phyloP scores from a whole-genome alignment of 495 filamentous ascomycete species.

The Xylaria bambusicola region DNA sequence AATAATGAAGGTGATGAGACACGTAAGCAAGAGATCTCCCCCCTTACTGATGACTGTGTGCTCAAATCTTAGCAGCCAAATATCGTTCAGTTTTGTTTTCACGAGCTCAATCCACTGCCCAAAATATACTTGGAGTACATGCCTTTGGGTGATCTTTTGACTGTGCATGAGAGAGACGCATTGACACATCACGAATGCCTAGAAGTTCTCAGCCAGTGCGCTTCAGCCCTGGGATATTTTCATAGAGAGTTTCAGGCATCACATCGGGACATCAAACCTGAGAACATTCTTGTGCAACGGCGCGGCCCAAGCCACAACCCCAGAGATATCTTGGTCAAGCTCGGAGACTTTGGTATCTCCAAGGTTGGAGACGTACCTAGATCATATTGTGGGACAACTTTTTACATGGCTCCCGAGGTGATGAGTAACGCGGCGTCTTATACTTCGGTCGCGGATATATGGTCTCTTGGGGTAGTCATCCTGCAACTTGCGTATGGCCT shows the following conservation, averaged over 20 bases:
- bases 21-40: not conserved
- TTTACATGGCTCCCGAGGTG: not conserved
- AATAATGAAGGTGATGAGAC: not conserved
- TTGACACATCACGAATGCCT: not conserved
- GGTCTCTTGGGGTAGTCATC: conserved; percentile 18
- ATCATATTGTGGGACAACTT: not conserved
- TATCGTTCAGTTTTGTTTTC: not conserved
- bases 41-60: not conserved
- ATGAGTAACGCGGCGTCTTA: not conserved
- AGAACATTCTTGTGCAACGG: conserved; percentile 5
- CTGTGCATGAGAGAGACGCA: not conserved
- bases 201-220: not conserved
- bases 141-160: not conserved
- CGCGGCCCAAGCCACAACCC: not conserved
- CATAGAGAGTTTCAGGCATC: not conserved
- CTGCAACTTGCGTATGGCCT: no score
- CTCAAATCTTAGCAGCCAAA: not conserved
- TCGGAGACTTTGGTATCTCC: not conserved
- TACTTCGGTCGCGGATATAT: conserved; percentile 16
- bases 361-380: not conserved
- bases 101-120: not conserved
- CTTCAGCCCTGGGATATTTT: not conserved
- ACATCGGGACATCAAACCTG: conserved; percentile 10
- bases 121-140: not conserved
- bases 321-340: not conserved